These are phyloP conservation scores for Lactarius quietus DNA, from an alignment of 768 basidiomycete species.

Conservation along the genomic window DNA sequence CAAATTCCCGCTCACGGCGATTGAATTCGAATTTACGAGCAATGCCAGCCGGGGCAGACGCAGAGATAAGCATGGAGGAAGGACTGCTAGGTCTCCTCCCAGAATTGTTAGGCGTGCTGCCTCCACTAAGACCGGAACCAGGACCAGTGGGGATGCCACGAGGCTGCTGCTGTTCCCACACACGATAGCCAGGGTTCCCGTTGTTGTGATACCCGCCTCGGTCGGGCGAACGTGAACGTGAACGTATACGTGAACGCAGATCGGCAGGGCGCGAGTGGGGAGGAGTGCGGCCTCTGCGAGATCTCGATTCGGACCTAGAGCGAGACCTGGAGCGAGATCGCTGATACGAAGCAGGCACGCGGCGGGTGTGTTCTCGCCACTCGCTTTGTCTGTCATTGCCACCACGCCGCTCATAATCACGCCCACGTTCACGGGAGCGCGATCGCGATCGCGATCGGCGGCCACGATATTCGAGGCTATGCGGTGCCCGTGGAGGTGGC, in stretches of 20 bases:
- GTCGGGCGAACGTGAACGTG: neutral
- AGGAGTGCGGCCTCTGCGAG: neutral
- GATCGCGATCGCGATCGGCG: slow-evolving; percentile 3
- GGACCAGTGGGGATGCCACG: neutral
- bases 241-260: neutral
- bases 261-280: neutral
- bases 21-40: neutral
- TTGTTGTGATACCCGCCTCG: neutral
- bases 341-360: neutral
- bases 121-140: neutral
- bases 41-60: neutral
- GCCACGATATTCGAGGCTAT: neutral
- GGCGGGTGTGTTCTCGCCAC: neutral
- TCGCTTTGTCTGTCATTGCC: neutral
- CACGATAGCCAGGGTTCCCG: neutral
- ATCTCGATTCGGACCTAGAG: neutral
- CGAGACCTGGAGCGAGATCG: neutral
- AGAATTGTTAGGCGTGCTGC: neutral
- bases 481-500: neutral
- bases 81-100: neutral
- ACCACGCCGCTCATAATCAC: neutral
- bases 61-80: neutral
- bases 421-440: slow-evolving; percentile 6
- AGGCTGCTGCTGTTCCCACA: neutral
- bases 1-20: neutral